phyloP scores from a whole-genome alignment of 2,329 filamentous ascomycete species.

The Curvularia lunata region DNA sequence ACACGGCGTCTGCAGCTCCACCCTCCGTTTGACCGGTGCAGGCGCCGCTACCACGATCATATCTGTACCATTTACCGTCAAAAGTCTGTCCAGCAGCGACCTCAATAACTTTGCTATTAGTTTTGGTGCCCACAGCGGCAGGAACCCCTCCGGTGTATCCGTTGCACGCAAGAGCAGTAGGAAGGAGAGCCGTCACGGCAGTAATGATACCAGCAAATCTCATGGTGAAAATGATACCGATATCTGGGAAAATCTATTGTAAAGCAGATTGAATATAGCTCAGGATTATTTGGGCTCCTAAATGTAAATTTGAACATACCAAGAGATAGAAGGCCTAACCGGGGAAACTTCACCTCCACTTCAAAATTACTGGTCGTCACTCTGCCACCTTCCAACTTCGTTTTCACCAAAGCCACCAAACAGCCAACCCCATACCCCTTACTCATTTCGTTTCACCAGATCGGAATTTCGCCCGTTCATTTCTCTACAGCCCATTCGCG shows the following conservation, averaged over 20 bases:
- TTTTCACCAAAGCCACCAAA: conserved; percentile 7
- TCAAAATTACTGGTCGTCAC: conserved; percentile 8
- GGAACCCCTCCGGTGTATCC: conserved; percentile 36
- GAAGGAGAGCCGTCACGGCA: conserved; percentile 29
- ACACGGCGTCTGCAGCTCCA: conserved; percentile 41
- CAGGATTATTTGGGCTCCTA: not conserved
- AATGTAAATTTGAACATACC: conserved; percentile 8
- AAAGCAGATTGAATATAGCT: not conserved
- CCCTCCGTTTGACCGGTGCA: conserved; percentile 33
- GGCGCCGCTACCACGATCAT: conserved; percentile 35
- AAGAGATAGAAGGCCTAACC: conserved; percentile 5
- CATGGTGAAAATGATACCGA: conserved; percentile 17
- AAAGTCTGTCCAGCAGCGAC: conserved; percentile 32
- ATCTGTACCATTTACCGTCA: conserved; percentile 35
- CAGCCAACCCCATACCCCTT: conserved; percentile 5
- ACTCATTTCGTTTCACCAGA: conserved; percentile 12
- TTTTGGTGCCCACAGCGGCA: conserved; percentile 32
- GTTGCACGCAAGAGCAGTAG: conserved; percentile 31
- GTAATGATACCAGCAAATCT: conserved; percentile 21
- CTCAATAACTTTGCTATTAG: conserved; percentile 36
- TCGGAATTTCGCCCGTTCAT: not conserved
- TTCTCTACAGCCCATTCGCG: conserved; percentile 21
- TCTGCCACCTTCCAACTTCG: conserved; percentile 1
- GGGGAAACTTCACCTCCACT: conserved; percentile 3
- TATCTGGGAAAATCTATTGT: not conserved